Percentiles rank a stretch among this genome's conserved stretches.
Evolutionary conservation across 2,329 filamentous ascomycete genomes (phyloP).

Genomic region (Raffaelea albimanens): DNA sequence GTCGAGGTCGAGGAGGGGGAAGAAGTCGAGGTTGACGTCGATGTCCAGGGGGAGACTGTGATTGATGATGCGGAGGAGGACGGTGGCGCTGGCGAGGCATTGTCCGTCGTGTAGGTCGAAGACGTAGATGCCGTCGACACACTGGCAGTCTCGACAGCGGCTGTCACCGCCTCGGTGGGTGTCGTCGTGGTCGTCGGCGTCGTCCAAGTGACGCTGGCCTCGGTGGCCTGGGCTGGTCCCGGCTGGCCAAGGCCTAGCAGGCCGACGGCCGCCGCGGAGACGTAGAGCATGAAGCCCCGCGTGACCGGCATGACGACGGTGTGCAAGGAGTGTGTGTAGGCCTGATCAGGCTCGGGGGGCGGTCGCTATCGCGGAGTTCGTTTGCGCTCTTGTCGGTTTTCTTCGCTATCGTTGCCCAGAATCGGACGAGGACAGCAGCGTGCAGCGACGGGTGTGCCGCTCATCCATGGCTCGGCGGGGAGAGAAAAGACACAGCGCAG

Average conservation of each 20-base stretch:
- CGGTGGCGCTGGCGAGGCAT: not conserved
- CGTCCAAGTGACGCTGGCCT: not conserved
- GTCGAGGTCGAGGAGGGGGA: not conserved
- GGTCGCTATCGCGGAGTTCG: conserved; percentile 3
- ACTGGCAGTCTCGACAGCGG: not conserved
- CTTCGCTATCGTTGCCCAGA: too few species aligned
- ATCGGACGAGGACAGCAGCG: too few species aligned
- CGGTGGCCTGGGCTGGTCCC: conserved; percentile 8
- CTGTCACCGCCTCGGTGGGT: not conserved
- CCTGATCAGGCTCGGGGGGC: not conserved
- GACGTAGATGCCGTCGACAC: not conserved
- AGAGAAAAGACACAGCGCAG: too few species aligned
- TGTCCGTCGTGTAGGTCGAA: not conserved
- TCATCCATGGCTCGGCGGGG: too few species aligned
- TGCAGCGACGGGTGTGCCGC: too few species aligned
- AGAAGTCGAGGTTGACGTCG: not conserved
- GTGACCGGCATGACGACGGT: conserved; percentile 7
- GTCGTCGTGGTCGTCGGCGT: not conserved
- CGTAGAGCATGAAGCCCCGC: conserved; percentile 12
- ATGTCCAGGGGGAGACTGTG: not conserved
- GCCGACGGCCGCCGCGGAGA: conserved; percentile 13
- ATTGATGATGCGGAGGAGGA: not conserved
- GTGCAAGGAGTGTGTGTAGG: not conserved
- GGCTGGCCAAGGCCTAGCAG: conserved; percentile 12
- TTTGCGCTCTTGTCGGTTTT: not conserved